A percentile compares a stretch with the other conserved stretches of the same genome.
Conservation (phyloP, 768 basidiomycete genomes). For the Russula vinacea region DNA sequence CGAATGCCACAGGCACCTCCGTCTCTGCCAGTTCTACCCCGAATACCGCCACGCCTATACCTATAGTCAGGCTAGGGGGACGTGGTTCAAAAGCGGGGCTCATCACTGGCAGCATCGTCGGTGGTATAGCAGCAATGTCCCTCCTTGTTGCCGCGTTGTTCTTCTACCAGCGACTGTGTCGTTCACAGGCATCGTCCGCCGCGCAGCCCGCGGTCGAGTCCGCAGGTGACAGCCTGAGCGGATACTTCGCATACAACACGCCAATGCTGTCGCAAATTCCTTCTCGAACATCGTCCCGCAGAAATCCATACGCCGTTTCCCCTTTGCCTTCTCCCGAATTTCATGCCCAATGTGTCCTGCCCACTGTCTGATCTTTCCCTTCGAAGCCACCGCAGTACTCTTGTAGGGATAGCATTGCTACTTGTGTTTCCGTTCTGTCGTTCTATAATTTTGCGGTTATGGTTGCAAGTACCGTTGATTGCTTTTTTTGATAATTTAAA, state of each 20-base stretch:
- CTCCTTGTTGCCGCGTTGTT: background rate
- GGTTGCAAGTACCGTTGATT: no score
- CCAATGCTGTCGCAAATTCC: background rate
- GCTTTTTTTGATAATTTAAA: no score
- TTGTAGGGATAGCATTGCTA: no score
- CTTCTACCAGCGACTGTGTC: background rate
- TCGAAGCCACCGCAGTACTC: no score
- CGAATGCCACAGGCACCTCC: no score
- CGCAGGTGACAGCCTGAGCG: background rate
- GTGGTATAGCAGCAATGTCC: background rate
- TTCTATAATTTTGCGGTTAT: no score
- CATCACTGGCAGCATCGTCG: background rate
- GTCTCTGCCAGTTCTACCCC: background rate
- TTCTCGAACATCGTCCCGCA: rapidly evolving
- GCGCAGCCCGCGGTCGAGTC: no score
- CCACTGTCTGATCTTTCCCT: no score
- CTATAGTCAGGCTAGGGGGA: background rate
- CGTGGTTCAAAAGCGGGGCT: background rate
- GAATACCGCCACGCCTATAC: background rate
- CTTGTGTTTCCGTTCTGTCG: no score
- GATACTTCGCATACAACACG: background rate
- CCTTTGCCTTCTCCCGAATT: background rate
- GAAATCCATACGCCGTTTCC: no score
- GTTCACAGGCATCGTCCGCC: background rate
- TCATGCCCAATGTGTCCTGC: no score